Evolutionary conservation across 805 yeast genomes (phyloP), one percentile per base, ranked within the genome.

Genomic region (Yamadazyma philogaea): DNA sequence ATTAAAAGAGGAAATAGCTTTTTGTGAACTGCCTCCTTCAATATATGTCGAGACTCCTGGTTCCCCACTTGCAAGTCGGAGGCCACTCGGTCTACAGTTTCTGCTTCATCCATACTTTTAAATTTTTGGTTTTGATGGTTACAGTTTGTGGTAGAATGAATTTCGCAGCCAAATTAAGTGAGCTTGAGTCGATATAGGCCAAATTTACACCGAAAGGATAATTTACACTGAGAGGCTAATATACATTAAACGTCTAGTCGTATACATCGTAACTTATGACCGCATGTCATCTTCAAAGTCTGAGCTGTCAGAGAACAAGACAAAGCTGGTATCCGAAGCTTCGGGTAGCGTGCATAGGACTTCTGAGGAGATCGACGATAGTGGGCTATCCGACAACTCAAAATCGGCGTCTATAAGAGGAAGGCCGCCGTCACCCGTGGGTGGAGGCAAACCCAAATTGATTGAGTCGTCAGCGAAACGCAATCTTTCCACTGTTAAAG

Each of bases 161-260:
- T 21, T 34, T 34, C 38, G 38, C 38, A 34, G 38, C 38, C 38
- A 34, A 34, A 22, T n/a, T n/a, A n/a, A n/a, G n/a, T n/a, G n/a
- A n/a, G n/a, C n/a, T n/a, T n/a, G n/a, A n/a, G n/a, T n/a, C n/a
- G n/a, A n/a, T n/a, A n/a, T n/a, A n/a, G n/a, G n/a, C n/a, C n/a
- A n/a, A n/a, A n/a, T n/a, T n/a, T n/a, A n/a, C n/a, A n/a, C n/a
- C n/a, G n/a, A n/a, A n/a, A n/a, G n/a, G n/a, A 24, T 12, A 24
- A n/a, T n/a, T n/a, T n/a, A n/a, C n/a, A n/a, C n/a, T n/a, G n/a
- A 11, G 7, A 33, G 8, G 24, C 18, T 15, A 30, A 30, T 30
- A 10, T 4, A 5, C 19, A 33, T 15, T 18, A n/a, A 8, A 19
- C 20, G 4, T 22, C 21, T 18, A 22, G 11, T 3, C 15, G 22